A percentile compares a stretch with the other conserved stretches of the same genome.
Conservation (phyloP, 73 alveolate species). For the Paramecium sexaurelia region DNA sequence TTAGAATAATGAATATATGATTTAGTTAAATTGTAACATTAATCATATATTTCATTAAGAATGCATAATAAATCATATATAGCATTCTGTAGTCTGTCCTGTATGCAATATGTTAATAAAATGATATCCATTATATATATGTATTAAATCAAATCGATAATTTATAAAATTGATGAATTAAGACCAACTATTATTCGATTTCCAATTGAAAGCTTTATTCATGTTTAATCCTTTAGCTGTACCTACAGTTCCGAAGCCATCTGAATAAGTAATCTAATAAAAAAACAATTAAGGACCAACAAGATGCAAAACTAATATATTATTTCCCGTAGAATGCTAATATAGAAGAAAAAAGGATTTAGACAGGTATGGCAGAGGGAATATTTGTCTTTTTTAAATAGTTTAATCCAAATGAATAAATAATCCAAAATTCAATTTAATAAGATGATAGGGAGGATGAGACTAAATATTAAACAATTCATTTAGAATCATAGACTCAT, state of each 20-base stretch:
- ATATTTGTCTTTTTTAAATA: neutral
- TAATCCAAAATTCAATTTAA: neutral
- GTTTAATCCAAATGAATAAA: neutral
- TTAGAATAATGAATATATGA: neutral
- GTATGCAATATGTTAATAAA: neutral
- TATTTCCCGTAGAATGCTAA: neutral
- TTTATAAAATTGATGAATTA: neutral
- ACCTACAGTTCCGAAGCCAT: conserved; percentile 39
- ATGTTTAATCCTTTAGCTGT: conserved; percentile 25
- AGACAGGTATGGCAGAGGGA: conserved; percentile 60
- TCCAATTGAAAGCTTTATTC: conserved; percentile 31
- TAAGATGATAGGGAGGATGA: neutral
- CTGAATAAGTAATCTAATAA: conserved; percentile 11
- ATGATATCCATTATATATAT: neutral
- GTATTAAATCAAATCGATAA: neutral
- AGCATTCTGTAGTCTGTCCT: neutral
- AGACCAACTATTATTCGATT: neutral
- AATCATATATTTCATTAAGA: neutral
- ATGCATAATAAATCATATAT: neutral
- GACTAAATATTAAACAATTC: neutral
- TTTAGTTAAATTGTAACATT: neutral
- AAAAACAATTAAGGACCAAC: neutral
- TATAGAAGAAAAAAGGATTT: conserved; percentile 15
- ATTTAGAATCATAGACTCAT: conserved; percentile 47
- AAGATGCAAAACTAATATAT: conserved; percentile 30